A percentile compares a stretch with the other conserved stretches of the same genome.
Evolutionary conservation across 192 early-diverging fungal genomes (phyloP).

Genomic region (Pecoramyces ruminantium): DNA sequence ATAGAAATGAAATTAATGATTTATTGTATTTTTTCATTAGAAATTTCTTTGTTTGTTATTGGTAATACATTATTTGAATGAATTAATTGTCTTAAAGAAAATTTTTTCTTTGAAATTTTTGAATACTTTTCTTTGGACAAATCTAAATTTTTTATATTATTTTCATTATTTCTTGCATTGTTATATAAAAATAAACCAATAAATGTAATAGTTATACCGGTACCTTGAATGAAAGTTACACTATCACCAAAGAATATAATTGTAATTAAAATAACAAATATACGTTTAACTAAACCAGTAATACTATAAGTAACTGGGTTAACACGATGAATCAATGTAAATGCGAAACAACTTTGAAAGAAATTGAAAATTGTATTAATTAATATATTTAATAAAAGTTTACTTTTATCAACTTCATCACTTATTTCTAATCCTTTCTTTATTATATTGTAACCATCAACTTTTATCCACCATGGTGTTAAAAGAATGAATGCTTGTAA

Average conservation of each 20-base stretch:
- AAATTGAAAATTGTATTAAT: slow-evolving; percentile 71
- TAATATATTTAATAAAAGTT: slow-evolving; percentile 16
- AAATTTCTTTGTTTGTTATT: background rate
- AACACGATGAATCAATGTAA: slow-evolving; percentile 55
- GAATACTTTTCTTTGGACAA: background rate
- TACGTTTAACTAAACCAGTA: slow-evolving; percentile 71
- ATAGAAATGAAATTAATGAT: too few relatives aligned
- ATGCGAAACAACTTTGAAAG: slow-evolving; percentile 61
- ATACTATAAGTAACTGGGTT: slow-evolving; percentile 79
- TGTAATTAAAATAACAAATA: slow-evolving; percentile 68
- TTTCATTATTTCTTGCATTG: slow-evolving; percentile 52
- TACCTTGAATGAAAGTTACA: slow-evolving; percentile 40
- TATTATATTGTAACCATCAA: background rate
- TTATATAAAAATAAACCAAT: slow-evolving; percentile 71
- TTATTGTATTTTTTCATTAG: background rate
- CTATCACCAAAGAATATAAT: slow-evolving; percentile 72
- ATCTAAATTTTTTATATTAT: slow-evolving; percentile 11
- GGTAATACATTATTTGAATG: background rate
- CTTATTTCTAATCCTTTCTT: background rate
- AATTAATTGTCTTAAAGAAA: background rate
- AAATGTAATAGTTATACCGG: slow-evolving; percentile 68
- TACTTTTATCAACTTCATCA: background rate
- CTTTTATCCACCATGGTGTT: slow-evolving; percentile 8
- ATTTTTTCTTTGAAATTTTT: background rate
- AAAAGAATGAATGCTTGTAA: slow-evolving; percentile 54